A percentile compares a stretch with the other conserved stretches of the same genome.
Evolutionary conservation across 148 eudicot genomes (phyloP).

Genomic region (Diospyros kaki): DNA sequence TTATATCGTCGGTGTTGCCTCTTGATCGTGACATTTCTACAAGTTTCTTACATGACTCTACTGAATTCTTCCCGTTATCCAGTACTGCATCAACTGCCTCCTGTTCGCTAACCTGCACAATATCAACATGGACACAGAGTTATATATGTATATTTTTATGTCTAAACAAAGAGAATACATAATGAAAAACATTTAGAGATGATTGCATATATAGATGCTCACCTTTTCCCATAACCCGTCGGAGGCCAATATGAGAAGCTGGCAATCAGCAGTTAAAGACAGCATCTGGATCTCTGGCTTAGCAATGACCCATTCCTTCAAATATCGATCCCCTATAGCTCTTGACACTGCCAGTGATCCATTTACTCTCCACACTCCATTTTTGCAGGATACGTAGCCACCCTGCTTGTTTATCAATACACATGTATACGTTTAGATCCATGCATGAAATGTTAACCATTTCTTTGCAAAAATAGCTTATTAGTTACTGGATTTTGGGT

Average conservation of each 20-base stretch:
- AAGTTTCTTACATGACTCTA: slow-evolving; percentile 31
- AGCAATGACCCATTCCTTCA: slow-evolving; percentile 57
- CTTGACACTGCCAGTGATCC: slow-evolving; percentile 68
- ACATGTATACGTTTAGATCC: not conserved
- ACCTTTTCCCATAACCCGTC: slow-evolving; percentile 66
- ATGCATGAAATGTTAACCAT: not conserved
- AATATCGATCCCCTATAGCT: slow-evolving; percentile 58
- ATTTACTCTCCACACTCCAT: slow-evolving; percentile 59
- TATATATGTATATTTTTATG: no score
- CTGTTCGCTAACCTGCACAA: slow-evolving; percentile 25
- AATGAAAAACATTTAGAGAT: no score
- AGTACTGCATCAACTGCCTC: slow-evolving; percentile 30
- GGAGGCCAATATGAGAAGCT: slow-evolving; percentile 49
- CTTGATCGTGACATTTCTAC: slow-evolving; percentile 31
- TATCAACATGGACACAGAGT: no score
- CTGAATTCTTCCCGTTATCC: slow-evolving; percentile 5
- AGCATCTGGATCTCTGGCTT: slow-evolving; percentile 38
- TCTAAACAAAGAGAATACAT: no score
- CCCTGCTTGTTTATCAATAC: slow-evolving; percentile 31
- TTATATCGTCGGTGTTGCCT: slow-evolving; percentile 42
- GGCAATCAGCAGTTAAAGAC: slow-evolving; percentile 23
- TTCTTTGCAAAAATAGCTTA: no score
- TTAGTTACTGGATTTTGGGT: no score
- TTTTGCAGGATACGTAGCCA: slow-evolving; percentile 47
- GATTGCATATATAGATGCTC: no score